Percentiles rank a stretch among this genome's conserved stretches.
These are phyloP conservation scores for Lipomyces starkeyi DNA, from an alignment of 805 yeast genomes.

Conservation along the genomic window DNA sequence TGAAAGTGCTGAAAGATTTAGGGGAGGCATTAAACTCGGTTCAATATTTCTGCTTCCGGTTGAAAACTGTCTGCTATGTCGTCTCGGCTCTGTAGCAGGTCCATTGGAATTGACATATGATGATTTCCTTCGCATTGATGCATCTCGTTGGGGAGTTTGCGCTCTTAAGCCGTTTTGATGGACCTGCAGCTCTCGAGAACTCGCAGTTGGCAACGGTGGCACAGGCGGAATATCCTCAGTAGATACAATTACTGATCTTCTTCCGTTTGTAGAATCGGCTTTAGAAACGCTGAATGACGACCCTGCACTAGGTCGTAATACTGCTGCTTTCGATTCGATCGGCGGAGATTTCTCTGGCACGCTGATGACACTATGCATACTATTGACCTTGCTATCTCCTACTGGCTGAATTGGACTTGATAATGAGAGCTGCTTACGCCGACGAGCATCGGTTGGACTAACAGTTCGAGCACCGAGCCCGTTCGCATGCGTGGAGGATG, in stretches of 20 bases:
- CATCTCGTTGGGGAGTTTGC: constrained; percentile 15
- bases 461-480: constrained; percentile 28
- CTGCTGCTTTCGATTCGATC: neutral
- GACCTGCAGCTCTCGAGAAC: neutral
- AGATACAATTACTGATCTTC: neutral
- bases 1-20: constrained; percentile 18
- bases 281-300: neutral
- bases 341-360: neutral
- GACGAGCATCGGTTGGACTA: constrained; percentile 24
- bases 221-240: constrained; percentile 31
- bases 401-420: neutral
- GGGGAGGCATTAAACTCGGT: constrained; percentile 21
- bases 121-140: constrained; percentile 16
- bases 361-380: neutral
- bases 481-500: constrained; percentile 1
- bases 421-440: too few species aligned
- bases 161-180: neutral
- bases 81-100: constrained; percentile 26
- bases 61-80: constrained; percentile 17
- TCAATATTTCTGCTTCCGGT: constrained; percentile 4
- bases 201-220: constrained; percentile 29
- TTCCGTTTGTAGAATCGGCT: neutral
- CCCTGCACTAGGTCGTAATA: neutral
- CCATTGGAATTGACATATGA: constrained; percentile 17
- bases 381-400: neutral